These are phyloP conservation scores for Lobosporangium transversale DNA, from an alignment of 192 early-diverging fungal species.

Conservation along the genomic window DNA sequence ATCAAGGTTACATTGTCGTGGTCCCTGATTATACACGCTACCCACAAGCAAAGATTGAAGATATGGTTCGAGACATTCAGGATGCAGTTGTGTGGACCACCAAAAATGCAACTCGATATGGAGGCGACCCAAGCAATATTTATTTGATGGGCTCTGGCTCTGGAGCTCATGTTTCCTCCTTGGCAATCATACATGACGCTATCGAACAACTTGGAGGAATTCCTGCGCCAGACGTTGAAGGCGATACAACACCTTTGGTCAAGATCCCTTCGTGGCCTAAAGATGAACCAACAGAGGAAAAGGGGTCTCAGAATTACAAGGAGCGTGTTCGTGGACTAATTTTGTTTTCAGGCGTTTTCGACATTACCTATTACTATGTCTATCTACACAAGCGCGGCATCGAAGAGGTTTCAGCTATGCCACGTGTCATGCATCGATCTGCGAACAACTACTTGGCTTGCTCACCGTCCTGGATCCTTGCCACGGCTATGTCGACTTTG, in stretches of 20 bases:
- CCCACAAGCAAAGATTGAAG: constrained; percentile 55
- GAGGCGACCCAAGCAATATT: constrained; percentile 52
- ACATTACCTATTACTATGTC: constrained; percentile 56
- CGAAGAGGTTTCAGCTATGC: constrained; percentile 53
- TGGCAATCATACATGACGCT: constrained; percentile 55
- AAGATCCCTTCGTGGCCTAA: constrained; percentile 39
- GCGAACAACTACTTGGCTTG: constrained; percentile 51
- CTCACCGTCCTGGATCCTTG: constrained; percentile 46
- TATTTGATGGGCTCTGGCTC: constrained; percentile 57
- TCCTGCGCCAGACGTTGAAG: constrained; percentile 17
- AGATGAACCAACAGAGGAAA: constrained; percentile 51
- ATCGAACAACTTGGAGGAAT: constrained; percentile 37
- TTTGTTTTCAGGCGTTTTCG: constrained; percentile 56
- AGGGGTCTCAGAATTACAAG: constrained; percentile 28
- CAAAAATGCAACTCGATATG: constrained; percentile 44
- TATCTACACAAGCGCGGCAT: constrained; percentile 57
- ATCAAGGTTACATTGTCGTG: constrained; percentile 57
- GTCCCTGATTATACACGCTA: constrained; percentile 58
- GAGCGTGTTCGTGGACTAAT: constrained; percentile 47
- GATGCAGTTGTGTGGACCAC: constrained; percentile 50
- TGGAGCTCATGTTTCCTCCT: constrained; percentile 48
- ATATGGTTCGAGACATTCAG: constrained; percentile 57
- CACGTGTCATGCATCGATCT: constrained; percentile 47
- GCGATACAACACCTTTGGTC: constrained; percentile 30
- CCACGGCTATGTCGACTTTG: constrained; percentile 21